Evolutionary conservation across 306 rosid genomes (phyloP), one percentile per base, ranked within the genome.

Genomic region (Acacia confusa): DNA sequence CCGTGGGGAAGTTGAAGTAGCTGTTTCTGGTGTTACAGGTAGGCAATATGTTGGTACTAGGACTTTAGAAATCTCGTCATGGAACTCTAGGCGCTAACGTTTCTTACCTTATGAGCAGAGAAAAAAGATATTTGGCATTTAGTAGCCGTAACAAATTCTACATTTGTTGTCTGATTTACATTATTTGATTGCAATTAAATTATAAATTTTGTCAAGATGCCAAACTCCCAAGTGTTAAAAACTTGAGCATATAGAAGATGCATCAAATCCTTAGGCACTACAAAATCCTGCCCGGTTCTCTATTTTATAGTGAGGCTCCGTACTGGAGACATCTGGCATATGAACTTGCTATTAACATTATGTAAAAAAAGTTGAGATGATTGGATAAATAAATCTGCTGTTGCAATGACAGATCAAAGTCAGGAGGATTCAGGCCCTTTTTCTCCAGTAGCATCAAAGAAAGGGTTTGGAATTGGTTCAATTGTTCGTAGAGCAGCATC

Each of bases 1-100:
- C 74, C 90, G 96, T n/a, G 98, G 99, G 44, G 99, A 95, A 86
- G 97, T 95, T 92, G 99, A 95, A 88, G 98, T 93, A 73, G 99
- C 99, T 50, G 99, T 95, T 87, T 95, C 99, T 57, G 92, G 99
- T 79, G 97, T 95, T 81, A 88, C 81, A 86, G 99, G 98, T 92
- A 77, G 78, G 82, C 53, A 64, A 72, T 52, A 34, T 34, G 77
- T 81, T 77, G 41, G 38, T 70, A 22, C 45, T 81, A 36, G 76
- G 68, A 53, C 75, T 83, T 57, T 77, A 7, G 52, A 70, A 78
- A 73, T 44, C 76, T 81, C 82, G 44, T 68, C 24, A 73, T 83
- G 81, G 36, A 48, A 80, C 68, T 22, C 57, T 79, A 19, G 78
- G 20, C 17, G 19, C 10, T 36, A 15, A 34, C 48, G 8, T 40